Evolutionary conservation across 2,329 filamentous ascomycete genomes (phyloP).

Genomic region (Cercospora nicotianae): DNA sequence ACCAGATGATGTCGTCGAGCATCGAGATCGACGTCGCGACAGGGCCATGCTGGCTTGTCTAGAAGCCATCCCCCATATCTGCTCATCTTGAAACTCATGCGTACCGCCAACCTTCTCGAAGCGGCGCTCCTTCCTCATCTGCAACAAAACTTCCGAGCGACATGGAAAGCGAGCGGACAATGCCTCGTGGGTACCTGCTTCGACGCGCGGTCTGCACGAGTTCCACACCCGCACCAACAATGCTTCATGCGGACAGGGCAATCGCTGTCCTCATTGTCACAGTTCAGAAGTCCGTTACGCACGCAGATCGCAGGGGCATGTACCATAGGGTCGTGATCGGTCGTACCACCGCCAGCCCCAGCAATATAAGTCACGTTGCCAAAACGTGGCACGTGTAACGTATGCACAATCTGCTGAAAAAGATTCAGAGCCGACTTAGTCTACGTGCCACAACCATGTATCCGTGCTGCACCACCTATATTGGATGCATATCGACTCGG

Average conservation of each 20-base stretch:
- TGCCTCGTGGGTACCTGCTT: slow-evolving; percentile 1
- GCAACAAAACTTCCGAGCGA: slow-evolving; percentile 1
- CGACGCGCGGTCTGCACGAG: background rate
- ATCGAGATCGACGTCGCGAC: slow-evolving; percentile 3
- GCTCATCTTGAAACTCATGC: background rate
- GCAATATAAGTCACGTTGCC: slow-evolving; percentile 11
- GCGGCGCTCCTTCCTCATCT: slow-evolving; percentile 5
- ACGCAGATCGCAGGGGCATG: background rate
- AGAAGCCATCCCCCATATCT: background rate
- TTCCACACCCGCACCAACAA: background rate
- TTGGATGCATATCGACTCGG: background rate
- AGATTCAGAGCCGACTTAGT: background rate
- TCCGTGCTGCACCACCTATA: slow-evolving; percentile 3
- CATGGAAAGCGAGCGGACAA: background rate
- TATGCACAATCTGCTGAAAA: slow-evolving; percentile 3
- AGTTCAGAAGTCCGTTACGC: background rate
- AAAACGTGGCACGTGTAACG: slow-evolving; percentile 15
- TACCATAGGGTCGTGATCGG: background rate
- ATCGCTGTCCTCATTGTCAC: background rate
- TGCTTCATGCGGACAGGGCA: background rate
- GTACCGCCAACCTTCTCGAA: background rate
- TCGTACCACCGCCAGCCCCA: background rate
- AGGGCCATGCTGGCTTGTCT: background rate
- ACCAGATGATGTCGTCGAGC: slow-evolving; percentile 4
- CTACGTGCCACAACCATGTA: slow-evolving; percentile 3